A percentile compares a stretch with the other conserved stretches of the same genome.
Conservation (phyloP, 768 basidiomycete species). For the Lactarius tabidus region DNA sequence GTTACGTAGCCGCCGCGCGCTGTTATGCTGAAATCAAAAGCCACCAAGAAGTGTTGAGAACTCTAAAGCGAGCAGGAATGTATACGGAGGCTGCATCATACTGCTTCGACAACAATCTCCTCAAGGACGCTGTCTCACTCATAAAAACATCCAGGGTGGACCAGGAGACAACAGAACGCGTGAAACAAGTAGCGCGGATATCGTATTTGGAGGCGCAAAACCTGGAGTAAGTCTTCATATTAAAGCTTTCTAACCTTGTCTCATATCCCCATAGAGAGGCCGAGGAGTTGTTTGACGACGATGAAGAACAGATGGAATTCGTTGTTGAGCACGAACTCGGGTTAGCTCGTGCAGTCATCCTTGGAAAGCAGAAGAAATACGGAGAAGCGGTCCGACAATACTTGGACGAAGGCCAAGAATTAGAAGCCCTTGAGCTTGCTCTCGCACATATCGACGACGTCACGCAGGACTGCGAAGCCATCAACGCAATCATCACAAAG, state of each 20-base stretch:
- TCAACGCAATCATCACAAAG: constrained; percentile 34
- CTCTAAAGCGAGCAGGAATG: constrained; percentile 9
- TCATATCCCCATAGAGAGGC: constrained; percentile 39
- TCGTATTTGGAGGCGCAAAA: constrained; percentile 12
- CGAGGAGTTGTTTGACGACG: constrained; percentile 45
- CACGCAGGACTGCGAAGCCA: constrained; percentile 29
- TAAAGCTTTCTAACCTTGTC: neutral
- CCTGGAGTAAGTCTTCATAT: constrained; percentile 7
- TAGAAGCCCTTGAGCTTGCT: constrained; percentile 47
- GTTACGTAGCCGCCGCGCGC: constrained; percentile 5
- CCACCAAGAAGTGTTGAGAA: constrained; percentile 7
- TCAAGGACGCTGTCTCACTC: constrained; percentile 7
- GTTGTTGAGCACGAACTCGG: constrained; percentile 54
- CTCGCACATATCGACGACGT: constrained; percentile 32
- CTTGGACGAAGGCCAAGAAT: constrained; percentile 42
- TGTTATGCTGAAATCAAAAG: constrained; percentile 15
- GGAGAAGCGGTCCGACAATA: constrained; percentile 52
- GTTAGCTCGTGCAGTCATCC: constrained; percentile 42
- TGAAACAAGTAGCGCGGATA: constrained; percentile 14
- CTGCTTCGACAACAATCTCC: constrained; percentile 19
- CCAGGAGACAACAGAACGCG: constrained; percentile 19
- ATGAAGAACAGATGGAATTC: constrained; percentile 58
- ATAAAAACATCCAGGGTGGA: constrained; percentile 3
- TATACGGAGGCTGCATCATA: constrained; percentile 20
- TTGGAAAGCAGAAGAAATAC: constrained; percentile 40